Base-by-base conservation (phyloP, 1,284 basidiomycete genomes). In the Puccinia hordei region DNA sequence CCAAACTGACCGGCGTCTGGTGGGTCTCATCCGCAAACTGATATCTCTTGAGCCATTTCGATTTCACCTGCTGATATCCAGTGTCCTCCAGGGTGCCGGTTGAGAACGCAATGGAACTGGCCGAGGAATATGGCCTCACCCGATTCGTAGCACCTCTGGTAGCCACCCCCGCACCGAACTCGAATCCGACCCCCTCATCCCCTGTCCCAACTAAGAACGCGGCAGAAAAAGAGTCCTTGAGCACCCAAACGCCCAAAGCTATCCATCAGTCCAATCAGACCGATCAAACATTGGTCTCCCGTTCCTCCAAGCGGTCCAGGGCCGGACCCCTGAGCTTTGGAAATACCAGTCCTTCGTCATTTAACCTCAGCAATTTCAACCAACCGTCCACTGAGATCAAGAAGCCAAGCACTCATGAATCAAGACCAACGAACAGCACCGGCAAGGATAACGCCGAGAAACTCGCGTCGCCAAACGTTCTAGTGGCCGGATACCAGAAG, bases 291-390 rank as follows among this genome's bases (percentile, higher is more conserved):
- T n/a, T 44, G 1, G 33, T 27, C 63, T 55, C 63, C 9, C 65
- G 76, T 19, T 79, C 76, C 27, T 57, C 53, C 30, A 79, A 79
- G 41, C 65, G 76, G 27, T 33, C 76, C 22, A 51, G 57, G 41
- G 35, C 57, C 9, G 68, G 35, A 1, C 76, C 68, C 15, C 68
- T 68, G 6, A 61, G 68, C 66, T 71, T 79, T 33, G 66, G 65
- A 22, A 79, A 72, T 55, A 79, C 76, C 19, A 71, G 66, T 46
- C 76, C 76, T 30, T 79, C 76, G 55, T 24, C 17, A 19, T 79
- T 79, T 53, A 71, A 13, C 46, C 68, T 74, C 24, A 24, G 10
- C 41, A 59, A 17, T 19, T 22, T 63, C 24, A 33, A 41, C 55
- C 38, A 46, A 41, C 57, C 57, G 2, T 24, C 73, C 38, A 46